phyloP scores from a whole-genome alignment of 2,329 filamentous ascomycete species.

The Dactylonectria estremocensis region DNA sequence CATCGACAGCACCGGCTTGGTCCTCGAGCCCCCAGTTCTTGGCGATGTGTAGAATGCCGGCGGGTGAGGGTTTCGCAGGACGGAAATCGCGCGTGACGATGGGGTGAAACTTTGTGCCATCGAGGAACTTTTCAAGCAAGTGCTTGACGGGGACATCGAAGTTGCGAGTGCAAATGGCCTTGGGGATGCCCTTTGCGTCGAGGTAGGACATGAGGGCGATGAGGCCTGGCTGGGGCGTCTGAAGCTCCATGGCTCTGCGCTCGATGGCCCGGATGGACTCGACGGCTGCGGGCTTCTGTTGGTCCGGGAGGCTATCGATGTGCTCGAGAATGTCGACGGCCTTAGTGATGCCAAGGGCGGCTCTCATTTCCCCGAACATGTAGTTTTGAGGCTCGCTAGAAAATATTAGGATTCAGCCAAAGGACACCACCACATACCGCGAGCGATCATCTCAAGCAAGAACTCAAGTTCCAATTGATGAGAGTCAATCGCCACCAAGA shows the following conservation, averaged over 20 bases:
- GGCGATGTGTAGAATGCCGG: slow-evolving; percentile 90
- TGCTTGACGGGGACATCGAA: slow-evolving; percentile 86
- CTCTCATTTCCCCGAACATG: slow-evolving; percentile 94
- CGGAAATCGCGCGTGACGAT: slow-evolving; percentile 88
- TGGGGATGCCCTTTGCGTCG: slow-evolving; percentile 75
- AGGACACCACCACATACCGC: neutral
- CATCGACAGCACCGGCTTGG: slow-evolving; percentile 55
- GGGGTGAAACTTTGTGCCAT: slow-evolving; percentile 77
- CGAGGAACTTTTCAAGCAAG: slow-evolving; percentile 82
- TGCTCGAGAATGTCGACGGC: slow-evolving; percentile 89
- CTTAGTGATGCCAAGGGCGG: slow-evolving; percentile 80
- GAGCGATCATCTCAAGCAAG: neutral
- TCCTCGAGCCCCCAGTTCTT: slow-evolving; percentile 76
- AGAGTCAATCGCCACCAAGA: neutral
- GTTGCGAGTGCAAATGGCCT: slow-evolving; percentile 95
- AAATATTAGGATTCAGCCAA: neutral
- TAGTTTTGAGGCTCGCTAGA: slow-evolving; percentile 89
- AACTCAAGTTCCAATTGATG: neutral
- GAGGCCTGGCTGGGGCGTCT: slow-evolving; percentile 87
- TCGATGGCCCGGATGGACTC: slow-evolving; percentile 85
- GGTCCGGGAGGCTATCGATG: slow-evolving; percentile 79
- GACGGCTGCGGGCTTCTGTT: slow-evolving; percentile 75
- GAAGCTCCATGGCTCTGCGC: slow-evolving; percentile 82
- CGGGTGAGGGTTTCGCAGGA: slow-evolving; percentile 89
- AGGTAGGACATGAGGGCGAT: slow-evolving; percentile 86